Conservation (phyloP, 495 filamentous ascomycete species). For the Penicillium egyptiacum region DNA sequence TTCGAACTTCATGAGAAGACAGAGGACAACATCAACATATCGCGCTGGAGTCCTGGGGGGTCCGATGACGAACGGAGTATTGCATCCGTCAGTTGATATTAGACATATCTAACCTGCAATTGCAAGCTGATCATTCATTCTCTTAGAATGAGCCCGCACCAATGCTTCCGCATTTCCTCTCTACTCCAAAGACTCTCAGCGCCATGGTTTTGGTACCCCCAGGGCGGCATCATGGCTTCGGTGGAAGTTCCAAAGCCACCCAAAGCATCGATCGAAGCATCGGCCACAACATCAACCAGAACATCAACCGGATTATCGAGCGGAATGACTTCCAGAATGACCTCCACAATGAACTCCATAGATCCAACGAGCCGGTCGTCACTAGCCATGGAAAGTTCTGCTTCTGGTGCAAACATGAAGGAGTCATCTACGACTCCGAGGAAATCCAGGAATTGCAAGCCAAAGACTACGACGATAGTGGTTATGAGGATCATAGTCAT, state of each 20-base stretch:
- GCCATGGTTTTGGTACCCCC: neutral
- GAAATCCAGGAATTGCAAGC: neutral
- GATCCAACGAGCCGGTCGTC: conserved; percentile 2
- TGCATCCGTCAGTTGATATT: neutral
- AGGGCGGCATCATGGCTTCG: neutral
- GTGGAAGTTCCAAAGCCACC: neutral
- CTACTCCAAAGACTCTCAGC: neutral
- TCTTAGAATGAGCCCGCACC: neutral
- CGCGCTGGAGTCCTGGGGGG: neutral
- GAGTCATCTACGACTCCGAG: neutral
- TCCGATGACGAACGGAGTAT: neutral
- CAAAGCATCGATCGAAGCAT: neutral
- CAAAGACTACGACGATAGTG: neutral
- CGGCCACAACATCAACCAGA: too few relatives aligned
- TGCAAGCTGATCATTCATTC: neutral
- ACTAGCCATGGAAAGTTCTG: conserved; percentile 21
- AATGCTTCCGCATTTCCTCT: neutral
- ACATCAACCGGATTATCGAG: neutral
- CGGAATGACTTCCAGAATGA: neutral
- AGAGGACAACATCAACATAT: conserved; percentile 16
- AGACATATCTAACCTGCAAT: too few relatives aligned
- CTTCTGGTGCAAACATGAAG: conserved; percentile 23
- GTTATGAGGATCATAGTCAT: neutral
- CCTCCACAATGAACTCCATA: neutral
- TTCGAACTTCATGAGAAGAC: conserved; percentile 17